Evolutionary conservation across 192 early-diverging fungal species (phyloP), one percentile per base, ranked within the genome.

Genomic region (Entomortierella parvispora): DNA sequence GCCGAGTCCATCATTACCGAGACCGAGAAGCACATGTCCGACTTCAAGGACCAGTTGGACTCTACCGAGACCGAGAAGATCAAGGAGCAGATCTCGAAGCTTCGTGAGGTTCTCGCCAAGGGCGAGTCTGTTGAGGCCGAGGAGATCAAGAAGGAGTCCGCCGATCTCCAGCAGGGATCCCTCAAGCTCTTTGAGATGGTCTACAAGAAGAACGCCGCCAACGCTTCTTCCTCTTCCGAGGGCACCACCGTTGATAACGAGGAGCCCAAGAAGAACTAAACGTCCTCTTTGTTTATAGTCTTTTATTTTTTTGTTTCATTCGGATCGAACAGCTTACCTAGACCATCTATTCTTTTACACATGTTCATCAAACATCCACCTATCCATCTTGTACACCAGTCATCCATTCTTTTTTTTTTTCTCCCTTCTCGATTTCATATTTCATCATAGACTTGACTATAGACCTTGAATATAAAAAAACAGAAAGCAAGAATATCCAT

Each of bases 31-130:
- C 84, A 91, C 72, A 91, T 99, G 81, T 80, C 75, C 56, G 97
- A 99, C 82, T 96, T 94, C 89, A 95, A 97, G 90, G 95, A 95
- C 65, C 91, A 97, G 84, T 80, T 99, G 43, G 94, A 97, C 83
- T 84, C 83, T 58, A 86, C 83, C 18, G 96, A 99, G 83, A 86
- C 82, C 46, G 88, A 92, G 62, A 96, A 92, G 87, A 93, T 99
- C 85, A 83, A 83, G 51, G 77, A 84, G 34, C 84, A 93, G 85
- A 93, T 98, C 64, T 74, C 81, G 50, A 89, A 92, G 71, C 83
- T 98, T 37, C 87, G 95, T 68, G 90, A 89, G 64, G 84, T 91
- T 53, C 72, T 94, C 22, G 89, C 90, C 62, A 87, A 94, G 86
- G 57, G 52, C 5, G 63, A 65, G 33, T 18, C 37, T 44, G 88